A percentile compares a stretch with the other conserved stretches of the same genome.
These are phyloP conservation scores for Tulasnella calospora DNA, from an alignment of 768 basidiomycete genomes.

Conservation along the genomic window DNA sequence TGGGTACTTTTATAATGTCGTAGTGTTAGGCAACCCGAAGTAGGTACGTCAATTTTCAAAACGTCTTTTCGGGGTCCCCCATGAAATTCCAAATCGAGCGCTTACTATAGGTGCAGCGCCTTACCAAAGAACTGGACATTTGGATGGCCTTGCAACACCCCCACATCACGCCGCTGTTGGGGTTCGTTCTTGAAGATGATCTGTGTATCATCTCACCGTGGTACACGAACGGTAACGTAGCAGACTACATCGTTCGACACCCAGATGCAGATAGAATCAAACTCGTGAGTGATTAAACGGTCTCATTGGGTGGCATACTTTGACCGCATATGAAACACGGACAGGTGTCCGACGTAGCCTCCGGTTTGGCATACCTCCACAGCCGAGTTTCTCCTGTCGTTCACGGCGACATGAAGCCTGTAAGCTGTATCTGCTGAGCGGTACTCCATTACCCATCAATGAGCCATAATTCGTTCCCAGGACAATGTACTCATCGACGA, in stretches of 20 bases:
- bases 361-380: background rate
- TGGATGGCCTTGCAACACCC: background rate
- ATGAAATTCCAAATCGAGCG: too few species aligned
- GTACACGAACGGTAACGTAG: background rate
- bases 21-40: too few species aligned
- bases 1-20: too few species aligned
- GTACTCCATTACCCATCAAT: too few species aligned
- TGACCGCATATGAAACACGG: background rate
- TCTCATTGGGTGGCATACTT: too few species aligned
- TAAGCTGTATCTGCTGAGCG: background rate
- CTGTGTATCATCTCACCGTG: background rate
- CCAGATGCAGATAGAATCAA: background rate
- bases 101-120: too few species aligned
- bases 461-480: background rate
- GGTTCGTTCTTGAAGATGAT: background rate
- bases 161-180: background rate
- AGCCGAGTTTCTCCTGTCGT: background rate
- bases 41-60: too few species aligned
- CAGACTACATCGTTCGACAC: background rate
- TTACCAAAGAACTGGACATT: background rate
- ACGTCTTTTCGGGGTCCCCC: too few species aligned
- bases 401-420: constrained; percentile 2
- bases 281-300: background rate
- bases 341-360: background rate
- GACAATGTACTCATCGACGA: background rate